These are phyloP conservation scores for Aspergillus coremiiformis DNA, from an alignment of 495 filamentous ascomycete species.

Conservation along the genomic window DNA sequence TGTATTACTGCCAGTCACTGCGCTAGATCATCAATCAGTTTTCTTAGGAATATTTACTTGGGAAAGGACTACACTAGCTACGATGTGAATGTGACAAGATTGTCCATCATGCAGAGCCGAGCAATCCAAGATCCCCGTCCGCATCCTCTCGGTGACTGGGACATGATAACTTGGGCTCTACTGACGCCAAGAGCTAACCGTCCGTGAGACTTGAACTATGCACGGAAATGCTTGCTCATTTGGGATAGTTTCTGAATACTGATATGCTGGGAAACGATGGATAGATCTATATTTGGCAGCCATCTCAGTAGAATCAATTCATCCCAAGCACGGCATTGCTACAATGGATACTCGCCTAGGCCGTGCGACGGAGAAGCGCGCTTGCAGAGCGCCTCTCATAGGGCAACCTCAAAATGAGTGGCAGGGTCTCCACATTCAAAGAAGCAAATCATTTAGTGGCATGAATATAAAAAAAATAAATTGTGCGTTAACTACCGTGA, in stretches of 20 bases:
- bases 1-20: neutral
- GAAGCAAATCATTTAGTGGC: conserved; percentile 13
- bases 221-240: conserved; percentile 17
- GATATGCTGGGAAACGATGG: neutral
- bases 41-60: neutral
- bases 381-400: conserved; percentile 30
- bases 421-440: conserved; percentile 7
- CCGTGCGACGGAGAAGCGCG: conserved; percentile 28
- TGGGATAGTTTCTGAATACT: conserved; percentile 7
- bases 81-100: conserved; percentile 10
- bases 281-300: conserved; percentile 22
- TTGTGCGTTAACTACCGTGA: neutral
- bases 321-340: neutral
- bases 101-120: conserved; percentile 16
- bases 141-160: conserved; percentile 2
- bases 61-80: conserved; percentile 1
- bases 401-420: conserved; percentile 9
- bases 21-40: neutral
- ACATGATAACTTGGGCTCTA: neutral
- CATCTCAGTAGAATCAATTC: neutral
- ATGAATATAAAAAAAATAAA: neutral
- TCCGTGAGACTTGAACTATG: neutral
- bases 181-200: conserved; percentile 3
- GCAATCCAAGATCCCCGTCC: conserved; percentile 3
- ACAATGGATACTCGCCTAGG: neutral